These are phyloP conservation scores for Hymenoscyphus salicellus DNA, from an alignment of 2,329 filamentous ascomycete species.

Conservation along the genomic window DNA sequence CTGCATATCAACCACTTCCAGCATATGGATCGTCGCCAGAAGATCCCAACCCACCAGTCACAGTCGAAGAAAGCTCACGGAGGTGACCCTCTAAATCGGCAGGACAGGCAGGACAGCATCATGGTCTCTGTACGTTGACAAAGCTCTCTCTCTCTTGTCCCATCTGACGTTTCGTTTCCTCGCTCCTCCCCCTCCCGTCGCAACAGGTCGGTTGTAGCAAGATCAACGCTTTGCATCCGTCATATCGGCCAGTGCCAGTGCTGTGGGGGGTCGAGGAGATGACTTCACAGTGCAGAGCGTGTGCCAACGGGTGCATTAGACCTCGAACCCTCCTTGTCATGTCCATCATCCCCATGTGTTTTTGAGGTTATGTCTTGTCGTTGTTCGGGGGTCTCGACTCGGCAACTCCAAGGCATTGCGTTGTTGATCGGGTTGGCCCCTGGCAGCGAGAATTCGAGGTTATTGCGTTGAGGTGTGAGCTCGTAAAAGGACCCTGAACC, in stretches of 20 bases:
- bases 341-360: slow-evolving; percentile 46
- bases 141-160: slow-evolving; percentile 1
- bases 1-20: background rate
- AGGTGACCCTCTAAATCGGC: background rate
- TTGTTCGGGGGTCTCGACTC: background rate
- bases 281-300: slow-evolving; percentile 1
- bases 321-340: slow-evolving; percentile 16
- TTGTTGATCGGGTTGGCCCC: background rate
- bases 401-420: background rate
- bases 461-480: no score
- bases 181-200: background rate
- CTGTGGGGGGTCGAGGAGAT: background rate
- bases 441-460: background rate
- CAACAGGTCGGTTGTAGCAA: background rate
- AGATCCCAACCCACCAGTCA: background rate
- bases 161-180: background rate
- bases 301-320: background rate
- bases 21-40: background rate
- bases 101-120: background rate
- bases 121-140: background rate
- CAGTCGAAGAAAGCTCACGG: background rate
- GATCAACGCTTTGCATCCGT: background rate
- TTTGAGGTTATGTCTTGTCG: background rate
- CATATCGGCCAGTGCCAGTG: background rate
- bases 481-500: no score